phyloP scores from a whole-genome alignment of 805 yeast species.

The Tetrapisispora arboricola region DNA sequence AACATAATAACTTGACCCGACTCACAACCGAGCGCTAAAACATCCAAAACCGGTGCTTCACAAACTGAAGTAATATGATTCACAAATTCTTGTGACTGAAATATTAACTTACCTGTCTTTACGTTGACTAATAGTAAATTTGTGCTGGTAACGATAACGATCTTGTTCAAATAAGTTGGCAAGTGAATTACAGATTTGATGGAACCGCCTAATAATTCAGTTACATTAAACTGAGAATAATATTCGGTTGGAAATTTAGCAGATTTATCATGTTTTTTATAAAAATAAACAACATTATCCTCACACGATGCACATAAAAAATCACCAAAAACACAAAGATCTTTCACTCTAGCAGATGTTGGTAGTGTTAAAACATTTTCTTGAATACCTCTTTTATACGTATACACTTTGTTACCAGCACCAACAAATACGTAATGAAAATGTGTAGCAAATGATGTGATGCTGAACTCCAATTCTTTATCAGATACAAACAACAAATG shows the following conservation, averaged over 20 bases:
- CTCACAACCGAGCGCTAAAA: constrained; percentile 66
- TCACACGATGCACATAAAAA: constrained; percentile 51
- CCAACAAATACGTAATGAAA: constrained; percentile 77
- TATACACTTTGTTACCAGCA: constrained; percentile 59
- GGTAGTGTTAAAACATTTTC: constrained; percentile 30
- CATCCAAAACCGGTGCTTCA: constrained; percentile 78
- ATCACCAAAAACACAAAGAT: constrained; percentile 65
- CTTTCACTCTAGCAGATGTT: constrained; percentile 32
- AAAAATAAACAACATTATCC: constrained; percentile 40
- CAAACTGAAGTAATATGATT: constrained; percentile 60
- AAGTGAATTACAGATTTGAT: constrained; percentile 57
- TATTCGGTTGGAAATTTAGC: constrained; percentile 46
- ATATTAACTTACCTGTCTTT: constrained; percentile 64
- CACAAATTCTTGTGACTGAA: constrained; percentile 43
- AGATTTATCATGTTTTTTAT: constrained; percentile 33
- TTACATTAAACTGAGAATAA: constrained; percentile 52
- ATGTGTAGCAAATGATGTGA: constrained; percentile 67
- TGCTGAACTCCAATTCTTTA: constrained; percentile 58
- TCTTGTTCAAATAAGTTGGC: constrained; percentile 85
- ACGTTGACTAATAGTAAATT: constrained; percentile 58
- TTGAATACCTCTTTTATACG: constrained; percentile 72
- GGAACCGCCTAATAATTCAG: constrained; percentile 52
- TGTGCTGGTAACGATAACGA: constrained; percentile 68
- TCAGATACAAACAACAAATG: constrained; percentile 81
- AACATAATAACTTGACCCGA: constrained; percentile 56